phyloP scores from a whole-genome alignment of 495 filamentous ascomycete species.

The Talaromyces thailandensis region DNA sequence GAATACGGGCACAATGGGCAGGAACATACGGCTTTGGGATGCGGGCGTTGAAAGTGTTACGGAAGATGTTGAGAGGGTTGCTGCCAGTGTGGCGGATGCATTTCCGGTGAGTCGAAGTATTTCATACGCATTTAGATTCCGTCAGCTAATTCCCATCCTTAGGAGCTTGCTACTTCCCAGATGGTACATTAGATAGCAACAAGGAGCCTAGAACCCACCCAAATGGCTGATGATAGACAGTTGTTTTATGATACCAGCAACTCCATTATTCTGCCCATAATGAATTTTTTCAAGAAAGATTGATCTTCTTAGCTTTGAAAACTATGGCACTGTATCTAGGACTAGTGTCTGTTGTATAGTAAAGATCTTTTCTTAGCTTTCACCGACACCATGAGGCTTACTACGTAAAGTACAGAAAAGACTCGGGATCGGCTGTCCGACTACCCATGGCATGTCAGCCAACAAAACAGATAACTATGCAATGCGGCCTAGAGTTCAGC shows the following conservation, averaged over 20 bases:
- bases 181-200: constrained; percentile 15
- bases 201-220: not conserved
- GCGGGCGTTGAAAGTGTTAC: constrained; percentile 73
- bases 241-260: not conserved
- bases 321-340: too few species aligned
- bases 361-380: too few species aligned
- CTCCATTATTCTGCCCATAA: not conserved
- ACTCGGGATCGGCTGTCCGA: too few species aligned
- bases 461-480: too few species aligned
- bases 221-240: not conserved
- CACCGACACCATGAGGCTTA: too few species aligned
- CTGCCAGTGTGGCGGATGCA: constrained; percentile 34
- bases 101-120: constrained; percentile 33
- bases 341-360: too few species aligned
- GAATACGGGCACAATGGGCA: constrained; percentile 37
- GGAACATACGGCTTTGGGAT: constrained; percentile 80
- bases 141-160: not conserved
- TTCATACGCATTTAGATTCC: too few species aligned
- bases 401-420: too few species aligned
- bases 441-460: too few species aligned
- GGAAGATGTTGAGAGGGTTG: constrained; percentile 82
- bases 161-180: constrained; percentile 14
- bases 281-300: not conserved
- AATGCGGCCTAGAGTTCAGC: too few species aligned
- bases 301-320: too few species aligned